Base-by-base conservation (phyloP, 148 eudicot species). In the Persicaria tinctoria region DNA sequence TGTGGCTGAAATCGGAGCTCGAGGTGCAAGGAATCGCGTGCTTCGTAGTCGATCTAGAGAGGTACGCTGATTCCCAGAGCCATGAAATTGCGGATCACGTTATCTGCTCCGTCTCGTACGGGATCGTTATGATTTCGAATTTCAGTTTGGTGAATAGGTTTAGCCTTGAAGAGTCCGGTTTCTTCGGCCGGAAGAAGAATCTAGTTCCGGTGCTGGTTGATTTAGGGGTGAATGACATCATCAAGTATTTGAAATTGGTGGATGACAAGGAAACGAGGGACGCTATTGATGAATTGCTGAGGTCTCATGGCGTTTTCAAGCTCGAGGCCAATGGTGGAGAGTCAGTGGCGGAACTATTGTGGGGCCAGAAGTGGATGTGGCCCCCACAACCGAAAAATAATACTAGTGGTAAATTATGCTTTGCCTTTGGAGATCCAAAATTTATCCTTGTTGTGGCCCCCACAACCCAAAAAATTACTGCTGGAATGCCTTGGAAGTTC, bases 21-120 rank as follows among this genome's bases (percentile, higher is more conserved):
- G 97, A 92, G 79, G 74, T 85, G 51, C 97, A 89, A 78, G 97
- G 97, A 27, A 88, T 92, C 14, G 97, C 97, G 53, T 89, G 94
- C 51, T 89, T 88, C 77, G 78, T 89, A 13, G 92, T 94, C 0
- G 97, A 92, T 75, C 86, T 93, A 74, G 90, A 89, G 1, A 83
- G 81, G 75, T 92, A 92, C 77, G 84, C 91, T 1, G 92, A 92
- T 47, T 76, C 78, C 72, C 97, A 88, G 83, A 92, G 97, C 79
- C 97, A 92, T 48, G 97, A 89, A 46, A 89, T 92, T 10, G 97
- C 94, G 23, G 97, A 89, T 70, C 80, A 90, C 8, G 92, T 92
- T 23, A 89, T 92, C 51, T 92, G 94, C 74, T 92, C 97, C 0
- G 97, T 87, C 46, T 81, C 87, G 32, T 89, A 79, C 75, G 97